A percentile compares a stretch with the other conserved stretches of the same genome.
Conservation (phyloP, 768 basidiomycete species). For the Panaeolus papilionaceus region DNA sequence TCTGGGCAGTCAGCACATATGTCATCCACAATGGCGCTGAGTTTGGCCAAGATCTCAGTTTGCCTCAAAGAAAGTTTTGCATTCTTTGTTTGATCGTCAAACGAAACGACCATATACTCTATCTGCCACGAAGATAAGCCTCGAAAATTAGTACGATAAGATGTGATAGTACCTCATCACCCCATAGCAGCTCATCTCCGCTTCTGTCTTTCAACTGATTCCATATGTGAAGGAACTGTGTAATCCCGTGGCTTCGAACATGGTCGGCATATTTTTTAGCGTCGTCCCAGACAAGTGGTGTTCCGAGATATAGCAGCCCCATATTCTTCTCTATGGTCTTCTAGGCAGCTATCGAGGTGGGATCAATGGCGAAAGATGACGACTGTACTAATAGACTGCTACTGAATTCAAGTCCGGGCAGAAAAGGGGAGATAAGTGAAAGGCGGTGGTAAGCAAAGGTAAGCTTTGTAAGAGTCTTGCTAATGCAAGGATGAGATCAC, state of each 20-base stretch:
- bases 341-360: not conserved
- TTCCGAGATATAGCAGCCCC: constrained; percentile 94
- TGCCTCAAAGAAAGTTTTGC: constrained; percentile 94
- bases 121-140: constrained; percentile 48
- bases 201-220: constrained; percentile 88
- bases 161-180: constrained; percentile 81
- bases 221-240: constrained; percentile 95
- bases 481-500: constrained; percentile 7
- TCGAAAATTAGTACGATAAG: constrained; percentile 14
- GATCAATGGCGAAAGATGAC: constrained; percentile 7
- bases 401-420: not conserved
- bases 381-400: constrained; percentile 1
- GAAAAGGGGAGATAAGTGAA: constrained; percentile 4
- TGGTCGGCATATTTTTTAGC: constrained; percentile 88
- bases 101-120: constrained; percentile 94
- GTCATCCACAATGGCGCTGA: constrained; percentile 70
- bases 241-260: constrained; percentile 90
- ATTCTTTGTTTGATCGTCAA: constrained; percentile 79
- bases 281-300: constrained; percentile 91
- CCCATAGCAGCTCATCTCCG: constrained; percentile 95
- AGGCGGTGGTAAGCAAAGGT: not conserved
- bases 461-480: constrained; percentile 13
- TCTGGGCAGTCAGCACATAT: constrained; percentile 66
- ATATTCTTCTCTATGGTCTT: constrained; percentile 45
- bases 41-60: constrained; percentile 87